Percentiles rank a stretch among this genome's conserved stretches.
Conservation (phyloP, 768 basidiomycete species). For the Mycena metata region DNA sequence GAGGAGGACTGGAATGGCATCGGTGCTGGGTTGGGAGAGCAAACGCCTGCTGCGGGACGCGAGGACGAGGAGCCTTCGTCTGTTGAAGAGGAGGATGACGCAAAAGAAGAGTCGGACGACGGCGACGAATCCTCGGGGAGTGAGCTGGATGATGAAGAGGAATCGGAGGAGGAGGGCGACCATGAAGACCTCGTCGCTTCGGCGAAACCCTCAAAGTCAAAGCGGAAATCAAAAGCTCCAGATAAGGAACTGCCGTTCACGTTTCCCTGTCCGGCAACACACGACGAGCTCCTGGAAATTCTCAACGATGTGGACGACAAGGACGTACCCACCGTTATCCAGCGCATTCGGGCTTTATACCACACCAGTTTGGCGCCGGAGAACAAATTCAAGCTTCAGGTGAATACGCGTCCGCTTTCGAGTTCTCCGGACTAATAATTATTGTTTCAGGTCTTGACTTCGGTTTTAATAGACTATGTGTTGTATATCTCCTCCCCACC, state of each 20-base stretch:
- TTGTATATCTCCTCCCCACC: conserved; percentile 59
- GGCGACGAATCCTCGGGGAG: conserved; percentile 54
- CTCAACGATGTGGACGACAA: conserved; percentile 77
- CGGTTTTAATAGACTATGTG: conserved; percentile 78
- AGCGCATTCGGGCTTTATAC: conserved; percentile 91
- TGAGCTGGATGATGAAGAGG: conserved; percentile 51
- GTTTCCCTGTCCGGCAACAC: conserved; percentile 88
- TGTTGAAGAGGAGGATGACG: conserved; percentile 52
- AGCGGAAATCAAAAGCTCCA: conserved; percentile 50
- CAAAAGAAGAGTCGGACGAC: conserved; percentile 52
- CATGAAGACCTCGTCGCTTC: conserved; percentile 57
- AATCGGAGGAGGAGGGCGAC: conserved; percentile 58
- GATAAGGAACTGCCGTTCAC: conserved; percentile 88
- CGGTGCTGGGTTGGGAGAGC: conserved; percentile 57
- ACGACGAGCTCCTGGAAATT: conserved; percentile 92
- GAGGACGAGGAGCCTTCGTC: conserved; percentile 49
- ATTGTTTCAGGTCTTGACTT: conserved; percentile 69
- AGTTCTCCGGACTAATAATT: too few relatives aligned
- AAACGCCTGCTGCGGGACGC: conserved; percentile 45
- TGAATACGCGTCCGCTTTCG: conserved; percentile 47
- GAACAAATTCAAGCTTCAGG: conserved; percentile 95
- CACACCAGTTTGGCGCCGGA: conserved; percentile 93
- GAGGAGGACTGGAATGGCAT: conserved; percentile 58
- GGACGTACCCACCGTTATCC: conserved; percentile 84
- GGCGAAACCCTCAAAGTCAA: conserved; percentile 39